Percentiles rank a stretch among this genome's conserved stretches.
Conservation (phyloP, 2,329 filamentous ascomycete genomes). For the Biscogniauxia sp. region DNA sequence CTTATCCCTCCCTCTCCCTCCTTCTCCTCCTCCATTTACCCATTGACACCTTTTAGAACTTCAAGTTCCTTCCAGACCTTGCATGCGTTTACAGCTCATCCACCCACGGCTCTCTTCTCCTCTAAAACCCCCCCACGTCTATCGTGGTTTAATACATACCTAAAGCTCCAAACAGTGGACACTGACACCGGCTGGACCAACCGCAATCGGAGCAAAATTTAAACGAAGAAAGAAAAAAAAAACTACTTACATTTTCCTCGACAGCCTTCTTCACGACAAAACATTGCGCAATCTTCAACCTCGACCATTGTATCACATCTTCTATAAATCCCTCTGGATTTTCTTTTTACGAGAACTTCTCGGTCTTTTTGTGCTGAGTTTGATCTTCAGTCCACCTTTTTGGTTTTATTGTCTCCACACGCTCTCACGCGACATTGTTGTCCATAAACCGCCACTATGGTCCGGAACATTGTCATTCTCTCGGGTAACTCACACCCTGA, state of each 20-base stretch:
- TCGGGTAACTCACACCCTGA: conserved; percentile 90
- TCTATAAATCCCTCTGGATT: not conserved
- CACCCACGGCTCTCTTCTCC: conserved; percentile 4
- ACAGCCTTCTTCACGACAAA: not conserved
- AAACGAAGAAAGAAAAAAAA: not conserved
- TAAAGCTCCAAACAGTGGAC: not conserved
- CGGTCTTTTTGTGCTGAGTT: not conserved
- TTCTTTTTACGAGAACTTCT: not conserved
- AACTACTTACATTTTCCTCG: not conserved
- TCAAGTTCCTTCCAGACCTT: conserved; percentile 4
- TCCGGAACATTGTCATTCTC: conserved; percentile 91
- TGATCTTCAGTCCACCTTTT: not conserved
- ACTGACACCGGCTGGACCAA: conserved; percentile 8
- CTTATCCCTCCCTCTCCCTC: not conserved
- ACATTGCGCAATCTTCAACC: not conserved
- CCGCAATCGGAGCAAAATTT: conserved; percentile 18
- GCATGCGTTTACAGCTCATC: not conserved
- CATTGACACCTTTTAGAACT: conserved; percentile 5
- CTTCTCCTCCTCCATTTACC: conserved; percentile 7
- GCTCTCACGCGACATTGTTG: not conserved
- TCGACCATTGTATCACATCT: not conserved
- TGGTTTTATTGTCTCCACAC: not conserved
- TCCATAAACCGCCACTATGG: conserved; percentile 56
- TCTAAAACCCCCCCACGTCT: conserved; percentile 2
- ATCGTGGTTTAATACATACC: conserved; percentile 12